Percentiles rank a stretch among this genome's conserved stretches.
These are phyloP conservation scores for Liquidambar formosana DNA, from an alignment of 164 flowering plant genomes.

Conservation along the genomic window DNA sequence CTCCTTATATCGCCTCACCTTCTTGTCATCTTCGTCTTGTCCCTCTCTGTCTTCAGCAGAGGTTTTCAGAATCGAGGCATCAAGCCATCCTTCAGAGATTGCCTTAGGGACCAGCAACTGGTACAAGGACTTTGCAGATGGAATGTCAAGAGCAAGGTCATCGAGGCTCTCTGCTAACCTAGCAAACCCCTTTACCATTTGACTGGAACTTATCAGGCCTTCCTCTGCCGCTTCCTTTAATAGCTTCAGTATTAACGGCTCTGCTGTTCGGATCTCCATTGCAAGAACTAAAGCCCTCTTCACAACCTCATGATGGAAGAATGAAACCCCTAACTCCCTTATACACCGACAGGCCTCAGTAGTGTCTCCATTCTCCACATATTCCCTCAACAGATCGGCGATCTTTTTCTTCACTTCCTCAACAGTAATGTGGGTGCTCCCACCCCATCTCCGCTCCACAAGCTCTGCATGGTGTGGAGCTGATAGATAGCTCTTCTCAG, in stretches of 20 bases:
- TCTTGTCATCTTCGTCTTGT: slow-evolving; percentile 41
- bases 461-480: slow-evolving; percentile 99
- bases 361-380: slow-evolving; percentile 85
- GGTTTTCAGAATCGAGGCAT: slow-evolving; percentile 56
- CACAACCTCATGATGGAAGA: slow-evolving; percentile 97
- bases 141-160: slow-evolving; percentile 95
- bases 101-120: slow-evolving; percentile 65
- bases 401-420: slow-evolving; percentile 96
- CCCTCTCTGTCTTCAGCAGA: slow-evolving; percentile 40
- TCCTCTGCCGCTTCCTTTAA: slow-evolving; percentile 89
- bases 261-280: slow-evolving; percentile 83
- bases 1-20: slow-evolving; percentile 64
- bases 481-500: slow-evolving; percentile 94
- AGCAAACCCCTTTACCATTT: slow-evolving; percentile 87
- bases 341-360: slow-evolving; percentile 91
- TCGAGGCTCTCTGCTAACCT: slow-evolving; percentile 87
- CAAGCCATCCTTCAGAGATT: slow-evolving; percentile 88
- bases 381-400: slow-evolving; percentile 74
- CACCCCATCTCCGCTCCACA: slow-evolving; percentile 95
- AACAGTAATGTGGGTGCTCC: slow-evolving; percentile 83
- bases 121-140: slow-evolving; percentile 76
- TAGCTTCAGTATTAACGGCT: slow-evolving; percentile 61
- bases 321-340: slow-evolving; percentile 80
- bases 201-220: slow-evolving; percentile 92
- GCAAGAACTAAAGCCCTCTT: slow-evolving; percentile 82